These are phyloP conservation scores for Nyssa sinensis DNA, from an alignment of 148 eudicot genomes.

Conservation along the genomic window DNA sequence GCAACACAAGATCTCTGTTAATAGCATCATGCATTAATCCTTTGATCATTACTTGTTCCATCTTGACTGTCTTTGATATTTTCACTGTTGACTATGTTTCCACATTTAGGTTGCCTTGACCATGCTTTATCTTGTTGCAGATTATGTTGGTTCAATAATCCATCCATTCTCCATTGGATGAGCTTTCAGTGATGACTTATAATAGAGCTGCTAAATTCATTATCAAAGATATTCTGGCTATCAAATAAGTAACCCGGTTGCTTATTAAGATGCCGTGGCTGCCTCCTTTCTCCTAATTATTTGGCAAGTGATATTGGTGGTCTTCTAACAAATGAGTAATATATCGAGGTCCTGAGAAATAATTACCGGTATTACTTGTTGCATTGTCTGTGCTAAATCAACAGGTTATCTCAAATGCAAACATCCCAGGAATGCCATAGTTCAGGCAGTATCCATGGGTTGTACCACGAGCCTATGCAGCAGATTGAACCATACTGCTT, in stretches of 20 bases:
- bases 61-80: too few species aligned
- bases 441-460: conserved; percentile 31
- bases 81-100: too few species aligned
- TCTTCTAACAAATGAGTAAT: not conserved
- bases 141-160: too few species aligned
- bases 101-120: too few species aligned
- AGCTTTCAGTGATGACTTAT: too few species aligned
- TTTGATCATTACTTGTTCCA: too few species aligned
- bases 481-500: conserved; percentile 38
- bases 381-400: not conserved
- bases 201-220: too few species aligned
- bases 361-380: not conserved
- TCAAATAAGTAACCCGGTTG: not conserved
- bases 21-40: too few species aligned
- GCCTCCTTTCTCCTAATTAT: not conserved
- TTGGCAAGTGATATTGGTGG: not conserved
- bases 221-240: not conserved
- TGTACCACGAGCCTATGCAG: conserved; percentile 44
- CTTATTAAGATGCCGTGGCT: not conserved
- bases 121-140: too few species aligned
- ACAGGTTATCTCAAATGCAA: conserved; percentile 51
- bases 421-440: conserved; percentile 47
- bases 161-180: too few species aligned
- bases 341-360: not conserved
- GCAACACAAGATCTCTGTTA: too few species aligned